Percentiles rank a stretch among this genome's conserved stretches.
phyloP scores from a whole-genome alignment of 306 rosid species.

The Oemleria cerasiformis region DNA sequence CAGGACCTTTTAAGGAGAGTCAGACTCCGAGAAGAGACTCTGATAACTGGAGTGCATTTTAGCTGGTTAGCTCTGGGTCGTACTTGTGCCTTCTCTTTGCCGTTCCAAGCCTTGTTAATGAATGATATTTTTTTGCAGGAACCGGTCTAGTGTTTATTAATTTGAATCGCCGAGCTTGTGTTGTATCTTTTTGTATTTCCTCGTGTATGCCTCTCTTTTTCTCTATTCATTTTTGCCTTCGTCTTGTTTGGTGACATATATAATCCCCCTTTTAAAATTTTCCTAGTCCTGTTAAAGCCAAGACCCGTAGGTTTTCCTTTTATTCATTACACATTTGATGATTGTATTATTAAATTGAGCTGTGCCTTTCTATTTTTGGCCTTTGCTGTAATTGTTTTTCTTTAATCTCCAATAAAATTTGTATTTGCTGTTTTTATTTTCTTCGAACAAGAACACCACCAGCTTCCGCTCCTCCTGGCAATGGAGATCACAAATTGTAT shows the following conservation, averaged over 20 bases:
- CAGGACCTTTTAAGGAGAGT: conserved; percentile 16
- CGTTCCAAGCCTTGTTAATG: conserved; percentile 33
- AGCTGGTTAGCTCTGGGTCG: conserved; percentile 31
- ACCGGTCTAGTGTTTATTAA: conserved; percentile 35
- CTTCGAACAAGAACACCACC: not conserved
- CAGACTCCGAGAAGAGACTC: conserved; percentile 30
- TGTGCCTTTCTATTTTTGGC: not conserved
- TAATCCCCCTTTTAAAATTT: conserved; percentile 5
- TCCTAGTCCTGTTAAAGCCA: conserved; percentile 13
- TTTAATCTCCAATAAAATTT: not conserved
- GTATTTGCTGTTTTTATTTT: not conserved
- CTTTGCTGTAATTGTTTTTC: not conserved
- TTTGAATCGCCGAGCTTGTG: conserved; percentile 45
- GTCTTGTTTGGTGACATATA: conserved; percentile 10
- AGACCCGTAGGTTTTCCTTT: not conserved
- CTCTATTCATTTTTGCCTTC: conserved; percentile 7
- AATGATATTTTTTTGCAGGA: conserved; percentile 5
- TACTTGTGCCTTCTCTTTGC: conserved; percentile 22
- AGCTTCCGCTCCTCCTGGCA: no score
- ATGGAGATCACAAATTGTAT: no score
- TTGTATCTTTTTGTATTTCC: conserved; percentile 52
- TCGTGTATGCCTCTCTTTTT: conserved; percentile 38
- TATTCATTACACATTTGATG: conserved; percentile 1
- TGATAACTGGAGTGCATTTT: conserved; percentile 81
- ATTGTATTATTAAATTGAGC: conserved; percentile 19